Percentiles rank a stretch among this genome's conserved stretches.
These are phyloP conservation scores for Erigeron philadelphicus DNA, from an alignment of 140 eudicot species.

Conservation along the genomic window DNA sequence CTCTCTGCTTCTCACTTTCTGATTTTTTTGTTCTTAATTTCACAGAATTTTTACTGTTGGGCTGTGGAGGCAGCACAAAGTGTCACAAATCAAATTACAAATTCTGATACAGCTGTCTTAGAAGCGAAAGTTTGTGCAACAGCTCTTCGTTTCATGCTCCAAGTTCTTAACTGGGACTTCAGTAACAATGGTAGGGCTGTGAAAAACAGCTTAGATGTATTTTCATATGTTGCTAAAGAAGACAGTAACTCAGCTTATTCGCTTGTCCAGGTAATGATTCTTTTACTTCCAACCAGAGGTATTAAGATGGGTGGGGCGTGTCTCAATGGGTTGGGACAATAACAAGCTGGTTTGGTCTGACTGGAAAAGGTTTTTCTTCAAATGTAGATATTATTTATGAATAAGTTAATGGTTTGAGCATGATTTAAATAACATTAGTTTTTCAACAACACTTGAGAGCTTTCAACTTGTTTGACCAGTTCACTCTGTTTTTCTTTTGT, in stretches of 20 bases:
- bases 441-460: no score
- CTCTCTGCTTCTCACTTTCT: constrained; percentile 18
- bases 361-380: no score
- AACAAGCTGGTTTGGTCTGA: no score
- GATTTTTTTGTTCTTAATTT: constrained; percentile 18
- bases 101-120: constrained; percentile 56
- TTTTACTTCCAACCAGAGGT: constrained; percentile 9
- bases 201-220: constrained; percentile 55
- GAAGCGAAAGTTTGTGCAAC: constrained; percentile 83
- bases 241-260: constrained; percentile 52
- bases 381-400: no score
- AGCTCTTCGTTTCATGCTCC: constrained; percentile 90
- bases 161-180: constrained; percentile 85
- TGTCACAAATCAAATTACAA: constrained; percentile 56
- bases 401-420: no score
- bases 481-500: no score
- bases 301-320: no score
- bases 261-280: constrained; percentile 60
- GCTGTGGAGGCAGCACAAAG: constrained; percentile 78
- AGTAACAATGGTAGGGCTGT: constrained; percentile 40
- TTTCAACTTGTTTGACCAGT: no score
- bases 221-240: constrained; percentile 44
- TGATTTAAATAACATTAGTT: no score
- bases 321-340: no score
- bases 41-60: constrained; percentile 82